Conservation (phyloP, 495 filamentous ascomycete species). For the Cercophora scortea region DNA sequence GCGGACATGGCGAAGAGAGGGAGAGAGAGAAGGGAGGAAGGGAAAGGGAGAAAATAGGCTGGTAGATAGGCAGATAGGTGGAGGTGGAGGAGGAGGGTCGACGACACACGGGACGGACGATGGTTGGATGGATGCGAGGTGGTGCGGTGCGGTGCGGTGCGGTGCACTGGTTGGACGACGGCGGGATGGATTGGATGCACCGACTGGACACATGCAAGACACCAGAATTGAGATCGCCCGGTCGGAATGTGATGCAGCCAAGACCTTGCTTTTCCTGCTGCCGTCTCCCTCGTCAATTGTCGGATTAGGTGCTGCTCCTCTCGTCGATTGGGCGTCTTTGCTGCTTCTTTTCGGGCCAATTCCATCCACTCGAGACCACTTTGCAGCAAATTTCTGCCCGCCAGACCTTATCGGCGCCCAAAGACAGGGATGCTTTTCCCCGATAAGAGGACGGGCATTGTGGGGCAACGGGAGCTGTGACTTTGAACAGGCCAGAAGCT, state of each 20-base stretch:
- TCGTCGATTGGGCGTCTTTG: constrained; percentile 18
- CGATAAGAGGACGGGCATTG: constrained; percentile 18
- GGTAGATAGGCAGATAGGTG: constrained; percentile 10
- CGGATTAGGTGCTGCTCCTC: too few species aligned
- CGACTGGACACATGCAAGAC: too few species aligned
- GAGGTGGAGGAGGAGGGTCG: neutral
- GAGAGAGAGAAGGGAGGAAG: neutral
- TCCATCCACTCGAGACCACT: constrained; percentile 4
- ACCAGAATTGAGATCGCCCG: too few species aligned
- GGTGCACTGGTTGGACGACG: too few species aligned
- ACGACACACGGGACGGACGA: too few species aligned
- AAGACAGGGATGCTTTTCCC: constrained; percentile 6
- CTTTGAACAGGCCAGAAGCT: neutral
- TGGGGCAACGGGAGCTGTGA: neutral
- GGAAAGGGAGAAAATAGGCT: constrained; percentile 5
- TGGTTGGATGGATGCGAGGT: too few species aligned
- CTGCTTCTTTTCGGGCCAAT: constrained; percentile 11
- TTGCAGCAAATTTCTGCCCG: constrained; percentile 29
- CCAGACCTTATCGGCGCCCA: constrained; percentile 21
- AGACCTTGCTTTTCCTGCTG: constrained; percentile 10
- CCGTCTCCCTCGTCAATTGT: constrained; percentile 4
- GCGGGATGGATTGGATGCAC: too few species aligned
- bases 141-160: too few species aligned
- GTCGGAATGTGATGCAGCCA: constrained; percentile 1
- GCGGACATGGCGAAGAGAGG: constrained; percentile 21